These are phyloP conservation scores for Cytospora leucostoma DNA, from an alignment of 2,329 filamentous ascomycete species.

Conservation along the genomic window DNA sequence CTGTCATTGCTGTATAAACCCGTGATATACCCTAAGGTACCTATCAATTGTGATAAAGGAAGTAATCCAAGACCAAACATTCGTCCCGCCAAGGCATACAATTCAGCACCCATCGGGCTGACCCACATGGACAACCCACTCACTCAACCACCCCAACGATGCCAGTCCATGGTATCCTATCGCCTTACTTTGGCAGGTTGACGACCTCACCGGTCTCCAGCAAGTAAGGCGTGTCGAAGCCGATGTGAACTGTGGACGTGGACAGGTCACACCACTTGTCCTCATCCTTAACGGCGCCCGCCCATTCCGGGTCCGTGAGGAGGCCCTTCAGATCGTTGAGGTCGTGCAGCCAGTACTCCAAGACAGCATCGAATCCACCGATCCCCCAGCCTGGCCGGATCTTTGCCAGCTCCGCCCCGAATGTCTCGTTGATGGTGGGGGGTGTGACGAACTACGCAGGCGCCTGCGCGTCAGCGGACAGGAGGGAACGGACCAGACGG, in stretches of 20 bases:
- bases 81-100: too few species aligned
- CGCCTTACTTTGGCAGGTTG: slow-evolving; percentile 29
- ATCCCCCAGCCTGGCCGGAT: neutral
- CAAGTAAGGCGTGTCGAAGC: slow-evolving; percentile 34
- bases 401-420: neutral
- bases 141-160: too few species aligned
- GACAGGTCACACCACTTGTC: slow-evolving; percentile 36
- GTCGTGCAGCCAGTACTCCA: slow-evolving; percentile 34
- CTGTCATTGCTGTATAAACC: too few species aligned
- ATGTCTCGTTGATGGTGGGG: neutral
- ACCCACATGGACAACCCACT: too few species aligned
- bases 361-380: slow-evolving; percentile 31
- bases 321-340: slow-evolving; percentile 30
- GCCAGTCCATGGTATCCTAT: too few species aligned
- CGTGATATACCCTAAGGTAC: too few species aligned
- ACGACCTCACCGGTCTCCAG: slow-evolving; percentile 33
- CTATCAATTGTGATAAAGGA: too few species aligned
- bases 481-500: too few species aligned
- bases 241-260: slow-evolving; percentile 33
- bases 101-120: too few species aligned
- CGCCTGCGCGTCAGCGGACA: slow-evolving; percentile 31
- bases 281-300: slow-evolving; percentile 32
- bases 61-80: too few species aligned
- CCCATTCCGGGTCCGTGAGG: slow-evolving; percentile 35
- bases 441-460: neutral